These are phyloP conservation scores for Ochetophila trinervis DNA, from an alignment of 306 rosid species.

Conservation along the genomic window DNA sequence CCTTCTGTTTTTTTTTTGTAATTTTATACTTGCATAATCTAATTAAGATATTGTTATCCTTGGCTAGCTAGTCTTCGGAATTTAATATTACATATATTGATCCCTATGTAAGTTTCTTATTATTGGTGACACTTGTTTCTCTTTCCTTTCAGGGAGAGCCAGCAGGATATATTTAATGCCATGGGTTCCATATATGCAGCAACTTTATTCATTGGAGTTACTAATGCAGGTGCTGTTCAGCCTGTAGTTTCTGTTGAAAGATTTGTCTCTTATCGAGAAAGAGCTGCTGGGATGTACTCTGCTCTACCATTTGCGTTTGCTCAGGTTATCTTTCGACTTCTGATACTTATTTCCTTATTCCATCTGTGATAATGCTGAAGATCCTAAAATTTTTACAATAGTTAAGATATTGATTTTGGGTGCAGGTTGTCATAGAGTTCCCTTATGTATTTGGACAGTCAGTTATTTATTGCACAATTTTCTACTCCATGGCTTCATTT, in stretches of 20 bases:
- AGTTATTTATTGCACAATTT: slow-evolving; percentile 71
- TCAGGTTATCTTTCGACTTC: slow-evolving; percentile 56
- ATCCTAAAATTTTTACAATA: slow-evolving; percentile 14
- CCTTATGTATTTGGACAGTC: slow-evolving; percentile 91
- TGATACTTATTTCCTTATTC: neutral
- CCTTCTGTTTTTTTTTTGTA: neutral
- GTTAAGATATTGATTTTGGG: slow-evolving; percentile 22
- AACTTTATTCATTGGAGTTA: slow-evolving; percentile 78
- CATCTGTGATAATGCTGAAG: neutral
- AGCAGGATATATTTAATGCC: slow-evolving; percentile 85
- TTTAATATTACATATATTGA: too few relatives aligned
- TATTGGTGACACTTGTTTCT: slow-evolving; percentile 2
- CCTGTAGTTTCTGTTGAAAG: slow-evolving; percentile 95
- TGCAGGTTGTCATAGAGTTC: slow-evolving; percentile 86
- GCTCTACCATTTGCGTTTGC: slow-evolving; percentile 94
- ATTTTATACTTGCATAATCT: neutral
- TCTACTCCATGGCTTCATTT: slow-evolving; percentile 84
- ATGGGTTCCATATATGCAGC: slow-evolving; percentile 98
- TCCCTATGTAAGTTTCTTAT: neutral
- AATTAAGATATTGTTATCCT: too few relatives aligned
- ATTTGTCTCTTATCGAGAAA: slow-evolving; percentile 91
- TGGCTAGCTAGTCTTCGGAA: too few relatives aligned
- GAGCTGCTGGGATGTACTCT: slow-evolving; percentile 96
- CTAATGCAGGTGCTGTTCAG: slow-evolving; percentile 91
- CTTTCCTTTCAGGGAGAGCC: slow-evolving; percentile 58